Conservation (phyloP, 2,329 filamentous ascomycete species). For the Neopestalotiopsis sp. region DNA sequence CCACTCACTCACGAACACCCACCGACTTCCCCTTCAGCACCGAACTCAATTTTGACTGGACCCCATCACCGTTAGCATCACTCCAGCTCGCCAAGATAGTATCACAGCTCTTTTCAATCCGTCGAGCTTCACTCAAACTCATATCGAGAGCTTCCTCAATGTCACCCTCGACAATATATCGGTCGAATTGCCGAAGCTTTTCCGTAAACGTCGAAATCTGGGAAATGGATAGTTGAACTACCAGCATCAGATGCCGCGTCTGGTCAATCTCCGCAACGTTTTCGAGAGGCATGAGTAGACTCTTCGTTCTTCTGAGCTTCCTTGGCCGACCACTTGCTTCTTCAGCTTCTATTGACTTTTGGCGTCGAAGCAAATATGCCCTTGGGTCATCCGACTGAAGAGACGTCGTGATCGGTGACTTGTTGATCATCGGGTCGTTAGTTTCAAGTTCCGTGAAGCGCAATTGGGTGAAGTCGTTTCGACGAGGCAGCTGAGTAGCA, state of each 20-base stretch:
- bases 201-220: slow-evolving; percentile 20
- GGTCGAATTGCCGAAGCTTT: slow-evolving; percentile 27
- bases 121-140: slow-evolving; percentile 26
- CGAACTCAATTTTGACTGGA: slow-evolving; percentile 25
- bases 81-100: slow-evolving; percentile 24
- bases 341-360: slow-evolving; percentile 33
- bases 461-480: slow-evolving; percentile 19
- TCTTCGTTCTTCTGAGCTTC: slow-evolving; percentile 34
- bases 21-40: slow-evolving; percentile 19
- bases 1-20: background rate
- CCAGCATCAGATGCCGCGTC: slow-evolving; percentile 23
- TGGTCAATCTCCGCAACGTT: slow-evolving; percentile 27
- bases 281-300: slow-evolving; percentile 35
- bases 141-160: slow-evolving; percentile 33
- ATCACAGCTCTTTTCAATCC: slow-evolving; percentile 30
- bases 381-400: slow-evolving; percentile 33
- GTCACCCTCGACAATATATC: slow-evolving; percentile 29
- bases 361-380: slow-evolving; percentile 37
- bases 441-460: slow-evolving; percentile 16
- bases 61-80: slow-evolving; percentile 17
- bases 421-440: slow-evolving; percentile 19
- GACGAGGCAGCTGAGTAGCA: background rate
- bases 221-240: slow-evolving; percentile 18
- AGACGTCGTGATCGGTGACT: slow-evolving; percentile 33
- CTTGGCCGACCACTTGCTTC: slow-evolving; percentile 21